Evolutionary conservation across 192 early-diverging fungal genomes (phyloP).

Genomic region (Coemansia sp.): DNA sequence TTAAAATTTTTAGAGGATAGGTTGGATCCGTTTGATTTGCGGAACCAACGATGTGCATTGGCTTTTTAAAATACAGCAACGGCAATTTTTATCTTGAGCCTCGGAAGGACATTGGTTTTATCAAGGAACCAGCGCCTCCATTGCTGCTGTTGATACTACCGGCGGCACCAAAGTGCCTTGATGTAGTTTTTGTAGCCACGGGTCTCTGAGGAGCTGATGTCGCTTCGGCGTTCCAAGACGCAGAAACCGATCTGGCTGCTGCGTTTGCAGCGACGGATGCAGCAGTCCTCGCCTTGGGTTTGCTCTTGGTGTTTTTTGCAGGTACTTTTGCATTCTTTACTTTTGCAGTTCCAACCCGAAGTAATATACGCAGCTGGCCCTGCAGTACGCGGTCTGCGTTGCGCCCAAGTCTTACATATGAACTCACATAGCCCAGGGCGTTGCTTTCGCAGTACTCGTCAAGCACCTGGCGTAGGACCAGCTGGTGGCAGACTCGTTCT

Average conservation of each 20-base stretch:
- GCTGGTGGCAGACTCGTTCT: conserved; percentile 72
- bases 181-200: conserved; percentile 33
- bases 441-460: conserved; percentile 65
- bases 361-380: conserved; percentile 51
- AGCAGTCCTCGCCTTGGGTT: conserved; percentile 5
- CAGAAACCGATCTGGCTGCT: background rate
- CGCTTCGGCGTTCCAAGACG: background rate
- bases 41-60: too few relatives aligned
- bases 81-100: conserved; percentile 1
- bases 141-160: background rate
- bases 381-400: conserved; percentile 53
- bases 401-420: conserved; percentile 62
- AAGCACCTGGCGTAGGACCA: conserved; percentile 66
- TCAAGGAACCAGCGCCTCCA: background rate
- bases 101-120: conserved; percentile 43
- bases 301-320: background rate
- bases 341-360: conserved; percentile 42
- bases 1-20: too few relatives aligned
- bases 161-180: conserved; percentile 40
- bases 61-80: too few relatives aligned
- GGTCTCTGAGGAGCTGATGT: background rate
- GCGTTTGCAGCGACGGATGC: background rate
- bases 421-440: conserved; percentile 62
- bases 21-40: too few relatives aligned
- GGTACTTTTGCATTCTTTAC: conserved; percentile 8